Evolutionary conservation across 257 asterid genomes (phyloP).

Genomic region (Handroanthus guayacan): DNA sequence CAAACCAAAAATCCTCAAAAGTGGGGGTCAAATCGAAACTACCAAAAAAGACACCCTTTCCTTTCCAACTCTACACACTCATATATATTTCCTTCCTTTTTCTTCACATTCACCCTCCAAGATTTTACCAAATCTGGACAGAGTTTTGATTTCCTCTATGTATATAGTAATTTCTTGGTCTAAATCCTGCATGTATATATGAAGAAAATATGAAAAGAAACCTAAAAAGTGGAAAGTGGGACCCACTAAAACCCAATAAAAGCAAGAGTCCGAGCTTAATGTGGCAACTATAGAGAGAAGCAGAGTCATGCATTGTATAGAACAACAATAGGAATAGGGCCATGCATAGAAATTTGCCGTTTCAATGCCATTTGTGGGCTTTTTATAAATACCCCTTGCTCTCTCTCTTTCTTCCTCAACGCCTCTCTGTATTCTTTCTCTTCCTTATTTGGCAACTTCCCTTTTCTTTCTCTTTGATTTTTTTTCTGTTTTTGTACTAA

Average conservation of each 20-base stretch:
- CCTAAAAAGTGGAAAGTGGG: constrained; percentile 56
- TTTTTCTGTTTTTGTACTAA: constrained; percentile 20
- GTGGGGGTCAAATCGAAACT: constrained; percentile 21
- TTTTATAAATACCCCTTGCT: constrained; percentile 45
- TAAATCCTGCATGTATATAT: constrained; percentile 29
- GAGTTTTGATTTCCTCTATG: constrained; percentile 41
- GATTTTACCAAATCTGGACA: constrained; percentile 43
- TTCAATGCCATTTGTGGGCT: constrained; percentile 77
- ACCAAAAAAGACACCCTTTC: constrained; percentile 25
- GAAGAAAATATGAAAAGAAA: constrained; percentile 20
- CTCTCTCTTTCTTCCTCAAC: constrained; percentile 38
- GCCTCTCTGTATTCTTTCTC: constrained; percentile 52
- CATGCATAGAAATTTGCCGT: constrained; percentile 80
- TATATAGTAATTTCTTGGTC: background rate
- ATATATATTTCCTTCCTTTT: background rate
- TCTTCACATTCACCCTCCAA: constrained; percentile 22
- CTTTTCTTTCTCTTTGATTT: constrained; percentile 16
- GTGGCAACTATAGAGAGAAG: constrained; percentile 48
- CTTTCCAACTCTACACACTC: constrained; percentile 5
- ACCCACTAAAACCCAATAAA: constrained; percentile 41
- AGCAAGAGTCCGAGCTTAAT: constrained; percentile 44
- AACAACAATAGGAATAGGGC: constrained; percentile 36
- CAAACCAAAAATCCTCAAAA: constrained; percentile 19
- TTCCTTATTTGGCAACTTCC: constrained; percentile 45
- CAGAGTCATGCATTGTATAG: constrained; percentile 57